Base-by-base conservation (phyloP, 2,329 filamentous ascomycete genomes). In the Rhynchosporium graminicola region DNA sequence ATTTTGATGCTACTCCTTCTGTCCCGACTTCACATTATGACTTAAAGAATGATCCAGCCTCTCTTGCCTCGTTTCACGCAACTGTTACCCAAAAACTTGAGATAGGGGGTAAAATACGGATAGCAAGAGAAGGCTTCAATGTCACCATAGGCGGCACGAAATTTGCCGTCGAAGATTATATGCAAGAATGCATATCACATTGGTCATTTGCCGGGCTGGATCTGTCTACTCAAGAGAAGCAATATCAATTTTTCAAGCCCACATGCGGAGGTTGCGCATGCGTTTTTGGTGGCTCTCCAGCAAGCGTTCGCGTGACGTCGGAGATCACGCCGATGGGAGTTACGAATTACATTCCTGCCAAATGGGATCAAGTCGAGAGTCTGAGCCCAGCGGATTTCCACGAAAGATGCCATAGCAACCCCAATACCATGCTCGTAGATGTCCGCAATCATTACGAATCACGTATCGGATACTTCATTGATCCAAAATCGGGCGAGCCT, bases 271-370 rank as follows among this genome's bases (percentile, higher is more conserved):
- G 72, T 13, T 73, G 73, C 55, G 67, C 68, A 26, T 74, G 72
- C 62, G 71, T 70, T 15, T 74, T 74, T 63, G 68, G 65, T 12
- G 67, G 64, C 6, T n/a, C 40, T 6, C 60, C 62, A 47, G 64
- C 66, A 4, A 72, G 60, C 43, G 60, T 73, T 5, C 63, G 70
- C 2, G 57, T 73, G 26, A 67, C 68, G 12, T 60, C 63, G 2
- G 73, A 75, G 54, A 74, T 73, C 43, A 75, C 73, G 2, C 73
- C 73, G 0, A 71, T 75, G 66, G 73, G 73, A 5, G 68, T 74
- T 4, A 72, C 70, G 20, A 67, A 70, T 40, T 75, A 74, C 33
- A 38, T 65, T 10, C 73, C 73, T 3, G 48, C 50, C 10, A 58
- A 67, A 45, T 75, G 73, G 73, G 65, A 67, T 43, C 50, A 57